Evolutionary conservation across 2,329 filamentous ascomycete genomes (phyloP).

Genomic region (Colletotrichum somersetense): DNA sequence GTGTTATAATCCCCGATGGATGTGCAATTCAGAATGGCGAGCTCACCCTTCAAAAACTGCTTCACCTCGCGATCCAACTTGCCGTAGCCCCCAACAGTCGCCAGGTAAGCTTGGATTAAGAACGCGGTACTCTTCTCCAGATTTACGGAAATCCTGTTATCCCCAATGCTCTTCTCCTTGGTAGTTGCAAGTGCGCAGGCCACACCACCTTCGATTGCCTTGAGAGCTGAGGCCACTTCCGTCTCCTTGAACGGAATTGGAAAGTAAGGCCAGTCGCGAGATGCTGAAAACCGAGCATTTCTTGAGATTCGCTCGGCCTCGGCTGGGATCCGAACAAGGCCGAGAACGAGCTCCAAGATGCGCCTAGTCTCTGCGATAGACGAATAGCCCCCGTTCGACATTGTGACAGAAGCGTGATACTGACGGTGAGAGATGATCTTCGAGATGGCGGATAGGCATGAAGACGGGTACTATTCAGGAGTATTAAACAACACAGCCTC

Average conservation of each 20-base stretch:
- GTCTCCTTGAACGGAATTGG: slow-evolving; percentile 63
- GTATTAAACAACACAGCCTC: neutral
- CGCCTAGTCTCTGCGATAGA: slow-evolving; percentile 46
- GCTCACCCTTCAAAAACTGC: slow-evolving; percentile 48
- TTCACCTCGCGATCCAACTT: slow-evolving; percentile 54
- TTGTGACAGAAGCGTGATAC: neutral
- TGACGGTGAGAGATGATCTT: neutral
- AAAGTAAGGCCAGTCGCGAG: slow-evolving; percentile 56
- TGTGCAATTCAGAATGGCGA: neutral
- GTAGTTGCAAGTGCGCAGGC: slow-evolving; percentile 51
- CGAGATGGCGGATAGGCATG: neutral
- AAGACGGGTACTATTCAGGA: neutral
- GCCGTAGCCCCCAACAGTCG: slow-evolving; percentile 53
- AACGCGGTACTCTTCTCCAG: slow-evolving; percentile 58
- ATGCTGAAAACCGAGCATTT: slow-evolving; percentile 50
- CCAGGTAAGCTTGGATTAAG: slow-evolving; percentile 55
- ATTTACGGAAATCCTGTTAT: slow-evolving; percentile 48
- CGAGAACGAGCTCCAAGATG: slow-evolving; percentile 48
- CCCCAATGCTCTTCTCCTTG: slow-evolving; percentile 35
- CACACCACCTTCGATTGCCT: slow-evolving; percentile 56
- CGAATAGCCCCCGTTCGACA: slow-evolving; percentile 43
- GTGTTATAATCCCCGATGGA: neutral
- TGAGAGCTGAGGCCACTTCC: slow-evolving; percentile 58
- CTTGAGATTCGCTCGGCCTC: slow-evolving; percentile 44
- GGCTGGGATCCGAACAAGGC: slow-evolving; percentile 47